phyloP scores from a whole-genome alignment of 192 early-diverging fungal species.

The Backusella circina region DNA sequence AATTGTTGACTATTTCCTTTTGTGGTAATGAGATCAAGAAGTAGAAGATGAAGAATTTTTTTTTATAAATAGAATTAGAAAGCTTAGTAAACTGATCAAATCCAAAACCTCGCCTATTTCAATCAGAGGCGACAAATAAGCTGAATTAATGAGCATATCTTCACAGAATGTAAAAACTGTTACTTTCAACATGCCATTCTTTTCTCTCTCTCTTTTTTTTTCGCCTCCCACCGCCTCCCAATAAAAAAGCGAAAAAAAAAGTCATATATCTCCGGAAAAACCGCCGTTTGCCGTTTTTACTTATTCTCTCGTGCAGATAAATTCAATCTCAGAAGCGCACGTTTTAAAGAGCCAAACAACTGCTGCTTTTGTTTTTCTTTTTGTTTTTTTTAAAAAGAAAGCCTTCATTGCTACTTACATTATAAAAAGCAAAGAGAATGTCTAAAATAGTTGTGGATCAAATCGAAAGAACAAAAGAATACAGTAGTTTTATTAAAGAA shows the following conservation, averaged over 20 bases:
- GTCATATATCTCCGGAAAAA: neutral
- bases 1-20: too few relatives aligned
- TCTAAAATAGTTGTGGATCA: constrained; percentile 11
- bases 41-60: too few relatives aligned
- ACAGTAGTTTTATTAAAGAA: constrained; percentile 12
- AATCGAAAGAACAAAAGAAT: constrained; percentile 19
- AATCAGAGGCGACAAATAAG: too few relatives aligned
- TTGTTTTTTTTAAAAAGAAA: neutral
- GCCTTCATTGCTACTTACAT: neutral
- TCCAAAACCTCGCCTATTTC: too few relatives aligned
- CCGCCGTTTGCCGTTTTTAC: neutral
- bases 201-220: too few relatives aligned
- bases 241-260: neutral
- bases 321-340: neutral
- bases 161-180: too few relatives aligned
- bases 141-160: too few relatives aligned
- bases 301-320: neutral
- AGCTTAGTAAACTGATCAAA: too few relatives aligned
- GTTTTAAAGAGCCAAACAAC: neutral
- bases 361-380: neutral
- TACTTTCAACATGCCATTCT: too few relatives aligned
- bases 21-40: too few relatives aligned
- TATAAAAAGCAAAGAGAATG: neutral
- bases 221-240: neutral
- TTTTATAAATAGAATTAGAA: too few relatives aligned